Conservation (phyloP, 1,139 yeast species). For the Starmera stellimalicola region DNA sequence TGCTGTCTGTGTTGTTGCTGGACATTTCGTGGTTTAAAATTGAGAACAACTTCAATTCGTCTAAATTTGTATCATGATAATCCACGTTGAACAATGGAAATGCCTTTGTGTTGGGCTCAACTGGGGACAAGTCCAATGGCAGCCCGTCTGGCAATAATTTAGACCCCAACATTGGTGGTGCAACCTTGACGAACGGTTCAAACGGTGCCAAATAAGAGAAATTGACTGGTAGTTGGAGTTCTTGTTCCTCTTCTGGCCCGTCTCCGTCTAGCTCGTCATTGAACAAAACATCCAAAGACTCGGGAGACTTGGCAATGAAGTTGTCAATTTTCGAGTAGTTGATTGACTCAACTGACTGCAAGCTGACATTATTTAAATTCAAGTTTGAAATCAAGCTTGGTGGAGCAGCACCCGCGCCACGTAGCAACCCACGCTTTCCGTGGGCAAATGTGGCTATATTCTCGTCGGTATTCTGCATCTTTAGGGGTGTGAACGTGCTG, state of each 20-base stretch:
- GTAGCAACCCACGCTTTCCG: too few species aligned
- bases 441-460: too few species aligned
- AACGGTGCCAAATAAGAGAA: conserved; percentile 11
- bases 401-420: not conserved
- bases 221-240: conserved; percentile 3
- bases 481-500: too few species aligned
- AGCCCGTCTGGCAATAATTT: conserved; percentile 14
- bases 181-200: conserved; percentile 11
- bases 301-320: not conserved
- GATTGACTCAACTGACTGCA: not conserved
- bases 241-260: not conserved
- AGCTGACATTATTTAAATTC: not conserved
- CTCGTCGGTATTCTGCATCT: too few species aligned
- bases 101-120: conserved; percentile 4
- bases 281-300: conserved; percentile 3
- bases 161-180: conserved; percentile 10
- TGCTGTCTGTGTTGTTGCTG: too few species aligned
- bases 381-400: not conserved
- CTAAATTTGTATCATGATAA: conserved; percentile 5
- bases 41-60: conserved; percentile 12
- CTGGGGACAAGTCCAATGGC: conserved; percentile 12
- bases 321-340: not conserved
- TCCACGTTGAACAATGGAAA: conserved; percentile 8
- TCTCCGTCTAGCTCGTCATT: not conserved
- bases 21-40: conserved; percentile 14